Evolutionary conservation across 495 filamentous ascomycete genomes (phyloP).

Genomic region (Viridothelium virens): DNA sequence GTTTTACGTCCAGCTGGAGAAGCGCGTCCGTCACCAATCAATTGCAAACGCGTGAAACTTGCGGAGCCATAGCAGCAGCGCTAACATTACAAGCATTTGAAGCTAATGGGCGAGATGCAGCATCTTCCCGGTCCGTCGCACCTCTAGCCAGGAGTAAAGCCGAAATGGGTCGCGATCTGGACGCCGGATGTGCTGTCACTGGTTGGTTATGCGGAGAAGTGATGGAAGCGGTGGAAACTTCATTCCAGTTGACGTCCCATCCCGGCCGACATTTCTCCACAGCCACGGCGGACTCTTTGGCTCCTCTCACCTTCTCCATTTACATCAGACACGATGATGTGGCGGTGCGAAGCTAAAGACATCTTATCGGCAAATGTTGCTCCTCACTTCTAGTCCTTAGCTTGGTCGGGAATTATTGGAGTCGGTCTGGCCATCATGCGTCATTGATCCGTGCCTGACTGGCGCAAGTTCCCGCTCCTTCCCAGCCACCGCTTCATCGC

Average conservation of each 20-base stretch:
- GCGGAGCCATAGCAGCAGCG: not conserved
- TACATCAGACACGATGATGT: not conserved
- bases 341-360: slow-evolving; percentile 1
- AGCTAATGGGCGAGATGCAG: not conserved
- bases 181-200: not conserved
- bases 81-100: not conserved
- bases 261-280: no score
- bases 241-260: no score
- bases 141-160: not conserved
- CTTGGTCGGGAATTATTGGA: not conserved
- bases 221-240: no score
- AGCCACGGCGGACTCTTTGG: no score
- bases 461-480: not conserved
- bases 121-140: not conserved
- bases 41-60: slow-evolving; percentile 3
- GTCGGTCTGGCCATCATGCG: not conserved
- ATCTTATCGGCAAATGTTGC: not conserved
- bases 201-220: not conserved
- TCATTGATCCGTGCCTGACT: slow-evolving; percentile 7
- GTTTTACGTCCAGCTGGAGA: not conserved
- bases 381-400: not conserved
- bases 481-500: not conserved
- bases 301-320: no score
- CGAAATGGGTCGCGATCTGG: not conserved
- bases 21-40: slow-evolving; percentile 2